Evolutionary conservation across 2,329 filamentous ascomycete genomes (phyloP), one percentile per base, ranked within the genome.

Genomic region (Sclerotinia minor): DNA sequence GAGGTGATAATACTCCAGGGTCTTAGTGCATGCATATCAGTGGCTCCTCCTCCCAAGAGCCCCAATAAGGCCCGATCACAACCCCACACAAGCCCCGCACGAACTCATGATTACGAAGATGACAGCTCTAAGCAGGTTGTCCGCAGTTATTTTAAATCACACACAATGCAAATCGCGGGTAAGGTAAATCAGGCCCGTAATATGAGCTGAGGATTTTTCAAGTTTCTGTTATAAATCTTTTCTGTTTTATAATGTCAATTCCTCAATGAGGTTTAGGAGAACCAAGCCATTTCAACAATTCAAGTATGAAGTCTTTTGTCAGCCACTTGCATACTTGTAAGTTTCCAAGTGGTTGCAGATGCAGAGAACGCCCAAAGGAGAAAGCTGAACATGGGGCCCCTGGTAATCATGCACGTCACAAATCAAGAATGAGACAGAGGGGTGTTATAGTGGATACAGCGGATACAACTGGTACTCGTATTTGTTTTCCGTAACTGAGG

Each of bases 1-100:
- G 47, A 63, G 47, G n/a, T 41, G 59, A 50, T 50, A 47, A 38
- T 8, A 29, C 41, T 63, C 49, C 49, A 63, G 35, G 50, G 59
- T 50, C 38, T 15, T 63, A 38, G n/a, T 35, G 15, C 8, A 41
- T 15, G n/a, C 15, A 49, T 38, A 13, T 49, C 19, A 49, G 58
- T 49, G 44, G 58, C 35, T 24, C 21, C 26, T 35, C 44, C 29
- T 35, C 45, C 15, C 29, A 50, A 24, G 29, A 41, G 38, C 29
- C 29, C 29, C 29, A 35, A 29, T 35, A 24, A 32, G 57, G 21
- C 32, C 45, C 29, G 7, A 38, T 50, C 9, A 38, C 6, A 24
- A 13, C 32, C 45, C 45, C 45, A 26, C 59, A 38, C 21, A 1
- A 1, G 53, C 21, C 13, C 32, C 53, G 21, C 21, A 24, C 32